A percentile compares a stretch with the other conserved stretches of the same genome.
phyloP scores from a whole-genome alignment of 106 monocot species.

The Dioscorea alata region DNA sequence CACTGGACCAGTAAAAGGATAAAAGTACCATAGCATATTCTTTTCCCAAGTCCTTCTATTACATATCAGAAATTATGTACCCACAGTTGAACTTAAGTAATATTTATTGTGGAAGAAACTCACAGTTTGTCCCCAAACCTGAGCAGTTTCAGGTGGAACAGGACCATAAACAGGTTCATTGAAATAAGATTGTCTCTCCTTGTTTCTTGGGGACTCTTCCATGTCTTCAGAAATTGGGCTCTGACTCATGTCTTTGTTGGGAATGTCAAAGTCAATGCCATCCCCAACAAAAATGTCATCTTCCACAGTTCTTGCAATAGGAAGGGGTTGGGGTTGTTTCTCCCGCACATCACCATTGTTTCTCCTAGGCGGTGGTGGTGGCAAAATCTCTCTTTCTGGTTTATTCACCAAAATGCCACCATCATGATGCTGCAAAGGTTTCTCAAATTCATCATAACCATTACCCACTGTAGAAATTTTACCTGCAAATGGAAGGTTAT shows the following conservation, averaged over 20 bases:
- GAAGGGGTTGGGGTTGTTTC: slow-evolving; percentile 30
- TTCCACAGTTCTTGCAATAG: slow-evolving; percentile 48
- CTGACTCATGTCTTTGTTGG: slow-evolving; percentile 58
- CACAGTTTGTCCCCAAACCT: slow-evolving; percentile 69
- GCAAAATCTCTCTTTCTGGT: slow-evolving; percentile 46
- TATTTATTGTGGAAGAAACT: slow-evolving; percentile 7
- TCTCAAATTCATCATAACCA: slow-evolving; percentile 49
- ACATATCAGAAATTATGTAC: too few relatives aligned
- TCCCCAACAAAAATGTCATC: slow-evolving; percentile 94
- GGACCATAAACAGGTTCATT: slow-evolving; percentile 93
- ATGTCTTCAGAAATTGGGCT: slow-evolving; percentile 85
- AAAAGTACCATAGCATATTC: too few relatives aligned
- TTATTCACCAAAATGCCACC: slow-evolving; percentile 32
- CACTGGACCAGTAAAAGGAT: too few relatives aligned
- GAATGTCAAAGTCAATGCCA: slow-evolving; percentile 70
- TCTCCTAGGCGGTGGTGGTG: slow-evolving; percentile 45
- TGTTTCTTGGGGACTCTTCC: slow-evolving; percentile 69
- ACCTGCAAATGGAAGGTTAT: slow-evolving; percentile 31
- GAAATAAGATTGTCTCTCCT: slow-evolving; percentile 69
- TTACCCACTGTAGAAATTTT: slow-evolving; percentile 31
- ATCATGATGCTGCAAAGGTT: slow-evolving; percentile 32
- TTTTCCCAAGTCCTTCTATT: too few relatives aligned
- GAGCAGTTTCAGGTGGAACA: slow-evolving; percentile 74
- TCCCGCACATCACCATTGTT: slow-evolving; percentile 33
- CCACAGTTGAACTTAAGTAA: too few relatives aligned